A percentile compares a stretch with the other conserved stretches of the same genome.
Conservation (phyloP, 1,284 basidiomycete species). For the Violaceomyces palustris region DNA sequence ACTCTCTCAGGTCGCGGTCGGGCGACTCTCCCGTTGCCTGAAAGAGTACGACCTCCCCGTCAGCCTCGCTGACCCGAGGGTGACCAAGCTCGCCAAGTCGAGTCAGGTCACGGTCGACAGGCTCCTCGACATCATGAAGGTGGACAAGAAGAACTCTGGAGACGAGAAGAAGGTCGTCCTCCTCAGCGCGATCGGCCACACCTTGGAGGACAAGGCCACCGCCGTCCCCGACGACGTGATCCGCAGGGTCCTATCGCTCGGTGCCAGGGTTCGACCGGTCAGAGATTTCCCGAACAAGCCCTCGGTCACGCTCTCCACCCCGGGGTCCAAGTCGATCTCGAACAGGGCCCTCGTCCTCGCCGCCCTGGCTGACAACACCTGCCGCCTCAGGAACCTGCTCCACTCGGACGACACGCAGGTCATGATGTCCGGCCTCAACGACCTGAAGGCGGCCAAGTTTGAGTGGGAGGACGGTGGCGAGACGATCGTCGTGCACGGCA, state of each 20-base stretch:
- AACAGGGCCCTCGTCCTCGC: constrained; percentile 92
- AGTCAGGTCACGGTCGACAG: constrained; percentile 69
- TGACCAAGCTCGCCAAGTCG: constrained; percentile 64
- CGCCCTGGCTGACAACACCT: constrained; percentile 81
- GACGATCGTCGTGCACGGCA: constrained; percentile 85
- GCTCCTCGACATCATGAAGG: constrained; percentile 80
- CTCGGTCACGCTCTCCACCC: constrained; percentile 77
- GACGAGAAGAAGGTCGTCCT: constrained; percentile 88
- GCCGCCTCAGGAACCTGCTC: constrained; percentile 79
- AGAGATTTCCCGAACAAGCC: constrained; percentile 17
- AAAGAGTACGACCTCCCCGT: constrained; percentile 49
- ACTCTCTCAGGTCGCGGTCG: constrained; percentile 49
- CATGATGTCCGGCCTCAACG: constrained; percentile 90
- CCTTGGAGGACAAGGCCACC: constrained; percentile 85
- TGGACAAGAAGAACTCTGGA: constrained; percentile 96
- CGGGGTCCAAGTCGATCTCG: constrained; percentile 93
- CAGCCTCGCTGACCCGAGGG: constrained; percentile 42
- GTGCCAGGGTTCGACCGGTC: constrained; percentile 54
- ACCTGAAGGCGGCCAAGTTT: constrained; percentile 71
- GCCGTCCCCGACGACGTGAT: constrained; percentile 60
- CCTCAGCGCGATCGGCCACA: constrained; percentile 81
- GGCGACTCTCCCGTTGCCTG: constrained; percentile 44
- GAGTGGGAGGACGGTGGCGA: constrained; percentile 90
- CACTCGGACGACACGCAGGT: constrained; percentile 98
- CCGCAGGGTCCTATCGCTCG: constrained; percentile 59